Evolutionary conservation across 495 filamentous ascomycete species (phyloP), one percentile per base, ranked within the genome.

Genomic region (Hypomontagnella submonticulosa): DNA sequence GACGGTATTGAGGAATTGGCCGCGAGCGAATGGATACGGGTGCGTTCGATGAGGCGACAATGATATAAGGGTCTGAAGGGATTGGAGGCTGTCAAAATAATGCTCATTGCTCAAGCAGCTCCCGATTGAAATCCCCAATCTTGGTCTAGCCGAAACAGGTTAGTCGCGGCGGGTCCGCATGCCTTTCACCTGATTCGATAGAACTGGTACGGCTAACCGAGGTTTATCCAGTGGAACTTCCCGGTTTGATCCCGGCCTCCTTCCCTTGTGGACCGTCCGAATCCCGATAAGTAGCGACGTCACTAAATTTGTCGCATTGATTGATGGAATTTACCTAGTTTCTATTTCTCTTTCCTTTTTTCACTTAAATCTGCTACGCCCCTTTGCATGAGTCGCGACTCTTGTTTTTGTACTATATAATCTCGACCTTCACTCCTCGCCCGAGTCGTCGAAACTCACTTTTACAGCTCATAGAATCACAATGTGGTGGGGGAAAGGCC

Each of bases 1-100:
- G 84, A 78, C 73, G 77, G 70, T 70, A 71, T 72, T 71, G 75
- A 69, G 75, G 72, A 73, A 75, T 69, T 70, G 73, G 70, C 47
- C 66, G 59, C 67, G 66, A 67, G 19, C 2, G 55, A 53, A 20
- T 52, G 46, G 55, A 37, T 61, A 50, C 15, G 56, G 46, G 32
- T 16, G 60, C 30, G 16, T 48, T 20, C 42, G 6, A 65, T 61
- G 59, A 67, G 61, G 71, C 41, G 74, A 75, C 71, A 36, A 69
- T 67, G 65, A 66, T 70, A 52, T 53, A 66, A 61, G 57, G 55
- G 46, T 67, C 61, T 53, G 20, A 44, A 53, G 37, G 51, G 27
- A 49, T 57, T 57, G 72, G 69, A 69, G 62, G 62, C 53, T 67
- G 58, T 60, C 49, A 61, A 56, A 71, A 67, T 70, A 71, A 60